These are phyloP conservation scores for Eucalyptus viminalis DNA, from an alignment of 345 rosid species.

Conservation along the genomic window DNA sequence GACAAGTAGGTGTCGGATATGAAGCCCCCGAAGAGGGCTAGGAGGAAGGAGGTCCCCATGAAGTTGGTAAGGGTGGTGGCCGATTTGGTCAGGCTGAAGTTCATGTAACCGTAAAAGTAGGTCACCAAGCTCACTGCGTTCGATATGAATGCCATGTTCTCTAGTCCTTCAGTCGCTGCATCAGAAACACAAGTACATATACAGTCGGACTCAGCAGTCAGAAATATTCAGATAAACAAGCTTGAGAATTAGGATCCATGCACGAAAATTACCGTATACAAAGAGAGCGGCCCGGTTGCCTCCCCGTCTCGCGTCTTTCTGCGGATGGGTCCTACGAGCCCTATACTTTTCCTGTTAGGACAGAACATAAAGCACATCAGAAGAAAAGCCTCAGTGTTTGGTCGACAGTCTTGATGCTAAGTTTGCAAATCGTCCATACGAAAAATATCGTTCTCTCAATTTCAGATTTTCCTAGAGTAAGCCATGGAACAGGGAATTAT, in stretches of 20 bases:
- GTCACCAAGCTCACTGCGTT: constrained; percentile 37
- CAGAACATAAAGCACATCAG: not conserved
- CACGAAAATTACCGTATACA: constrained; percentile 20
- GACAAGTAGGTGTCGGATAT: constrained; percentile 51
- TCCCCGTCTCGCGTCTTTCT: constrained; percentile 12
- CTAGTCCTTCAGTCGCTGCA: constrained; percentile 43
- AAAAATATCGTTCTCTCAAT: not conserved
- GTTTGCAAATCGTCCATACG: not conserved
- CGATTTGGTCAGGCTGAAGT: constrained; percentile 49
- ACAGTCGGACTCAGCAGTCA: not conserved
- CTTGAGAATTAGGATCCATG: not conserved
- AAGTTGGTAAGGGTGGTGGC: constrained; percentile 59
- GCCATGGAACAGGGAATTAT: not conserved
- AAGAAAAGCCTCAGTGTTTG: not conserved
- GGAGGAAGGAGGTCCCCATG: constrained; percentile 38
- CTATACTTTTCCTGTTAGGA: constrained; percentile 9
- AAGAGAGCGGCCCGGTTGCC: constrained; percentile 40
- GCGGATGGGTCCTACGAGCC: constrained; percentile 8
- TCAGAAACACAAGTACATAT: not conserved
- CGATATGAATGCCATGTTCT: constrained; percentile 48
- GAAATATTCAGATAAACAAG: not conserved
- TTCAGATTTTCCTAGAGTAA: not conserved
- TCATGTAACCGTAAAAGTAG: constrained; percentile 49
- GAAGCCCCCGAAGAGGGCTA: constrained; percentile 55
- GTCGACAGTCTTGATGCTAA: not conserved